Evolutionary conservation across 495 filamentous ascomycete genomes (phyloP).

Genomic region (Lophium mytilinum): DNA sequence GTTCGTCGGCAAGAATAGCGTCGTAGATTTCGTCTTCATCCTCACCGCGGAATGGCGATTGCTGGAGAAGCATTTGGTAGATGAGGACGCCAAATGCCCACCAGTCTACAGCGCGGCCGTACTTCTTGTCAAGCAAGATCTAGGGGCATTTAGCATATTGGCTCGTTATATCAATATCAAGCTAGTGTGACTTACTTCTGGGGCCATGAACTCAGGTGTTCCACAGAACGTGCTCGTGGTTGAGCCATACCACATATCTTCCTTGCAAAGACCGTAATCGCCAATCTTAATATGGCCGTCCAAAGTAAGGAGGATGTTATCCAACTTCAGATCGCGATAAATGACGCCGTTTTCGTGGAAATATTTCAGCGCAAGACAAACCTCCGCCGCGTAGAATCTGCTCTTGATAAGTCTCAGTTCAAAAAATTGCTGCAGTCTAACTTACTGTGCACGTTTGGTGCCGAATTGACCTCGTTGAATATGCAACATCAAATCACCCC

Average conservation of each 20-base stretch:
- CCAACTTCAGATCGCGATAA: constrained; percentile 97
- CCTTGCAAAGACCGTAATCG: constrained; percentile 98
- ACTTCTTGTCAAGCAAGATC: constrained; percentile 98
- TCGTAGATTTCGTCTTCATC: constrained; percentile 99
- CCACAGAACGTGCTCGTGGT: constrained; percentile 98
- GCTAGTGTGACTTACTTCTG: constrained; percentile 55
- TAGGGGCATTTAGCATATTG: constrained; percentile 31
- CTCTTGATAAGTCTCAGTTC: constrained; percentile 2
- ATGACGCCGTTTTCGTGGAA: constrained; percentile 99
- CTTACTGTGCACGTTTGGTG: constrained; percentile 89
- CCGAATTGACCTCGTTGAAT: constrained; percentile 97
- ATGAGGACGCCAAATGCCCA: constrained; percentile 99
- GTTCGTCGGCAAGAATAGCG: constrained; percentile 94
- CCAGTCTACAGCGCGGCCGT: constrained; percentile 98
- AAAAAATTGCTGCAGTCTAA: constrained; percentile 15
- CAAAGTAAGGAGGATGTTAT: constrained; percentile 92
- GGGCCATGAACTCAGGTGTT: constrained; percentile 98
- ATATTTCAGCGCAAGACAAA: constrained; percentile 95
- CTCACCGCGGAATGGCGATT: constrained; percentile 97
- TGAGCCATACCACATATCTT: constrained; percentile 98
- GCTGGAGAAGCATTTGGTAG: constrained; percentile 98
- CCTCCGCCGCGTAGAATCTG: constrained; percentile 96
- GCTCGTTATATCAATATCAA: neutral
- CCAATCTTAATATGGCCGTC: constrained; percentile 98
- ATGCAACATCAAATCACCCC: constrained; percentile 97